Evolutionary conservation across 2,329 filamentous ascomycete species (phyloP).

Genomic region (Pyrenophora teres): DNA sequence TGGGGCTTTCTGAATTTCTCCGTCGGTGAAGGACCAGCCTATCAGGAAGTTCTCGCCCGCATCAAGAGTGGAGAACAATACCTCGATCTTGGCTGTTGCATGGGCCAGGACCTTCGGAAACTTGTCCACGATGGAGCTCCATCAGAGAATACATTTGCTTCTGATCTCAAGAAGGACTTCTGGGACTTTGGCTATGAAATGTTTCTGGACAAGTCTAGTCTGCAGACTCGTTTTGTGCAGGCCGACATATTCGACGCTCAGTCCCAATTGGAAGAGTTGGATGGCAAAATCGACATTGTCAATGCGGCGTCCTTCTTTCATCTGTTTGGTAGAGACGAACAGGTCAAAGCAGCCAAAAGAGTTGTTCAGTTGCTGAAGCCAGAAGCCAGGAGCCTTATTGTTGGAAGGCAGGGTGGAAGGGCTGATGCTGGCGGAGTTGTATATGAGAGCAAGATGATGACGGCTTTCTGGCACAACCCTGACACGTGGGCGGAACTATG

Average conservation of each 20-base stretch:
- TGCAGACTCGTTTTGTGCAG: conserved; percentile 58
- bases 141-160: conserved; percentile 47
- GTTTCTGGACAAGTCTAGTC: conserved; percentile 43
- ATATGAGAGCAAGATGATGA: conserved; percentile 20
- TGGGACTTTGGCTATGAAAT: conserved; percentile 58
- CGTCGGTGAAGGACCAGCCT: conserved; percentile 31
- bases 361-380: conserved; percentile 42
- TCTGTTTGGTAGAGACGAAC: conserved; percentile 49
- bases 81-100: conserved; percentile 52
- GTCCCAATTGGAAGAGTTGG: conserved; percentile 41
- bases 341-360: conserved; percentile 44
- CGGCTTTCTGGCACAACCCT: conserved; percentile 45
- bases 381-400: conserved; percentile 42
- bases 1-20: conserved; percentile 45
- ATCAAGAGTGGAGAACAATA: conserved; percentile 42
- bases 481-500: conserved; percentile 47
- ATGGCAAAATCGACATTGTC: conserved; percentile 50
- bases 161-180: conserved; percentile 52
- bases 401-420: conserved; percentile 49
- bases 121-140: conserved; percentile 51
- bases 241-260: conserved; percentile 53
- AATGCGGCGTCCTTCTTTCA: conserved; percentile 52
- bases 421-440: conserved; percentile 33
- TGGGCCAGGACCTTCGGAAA: conserved; percentile 54
- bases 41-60: conserved; percentile 41